Base-by-base conservation (phyloP, 345 rosid species). In the Euphorbia lathyris region DNA sequence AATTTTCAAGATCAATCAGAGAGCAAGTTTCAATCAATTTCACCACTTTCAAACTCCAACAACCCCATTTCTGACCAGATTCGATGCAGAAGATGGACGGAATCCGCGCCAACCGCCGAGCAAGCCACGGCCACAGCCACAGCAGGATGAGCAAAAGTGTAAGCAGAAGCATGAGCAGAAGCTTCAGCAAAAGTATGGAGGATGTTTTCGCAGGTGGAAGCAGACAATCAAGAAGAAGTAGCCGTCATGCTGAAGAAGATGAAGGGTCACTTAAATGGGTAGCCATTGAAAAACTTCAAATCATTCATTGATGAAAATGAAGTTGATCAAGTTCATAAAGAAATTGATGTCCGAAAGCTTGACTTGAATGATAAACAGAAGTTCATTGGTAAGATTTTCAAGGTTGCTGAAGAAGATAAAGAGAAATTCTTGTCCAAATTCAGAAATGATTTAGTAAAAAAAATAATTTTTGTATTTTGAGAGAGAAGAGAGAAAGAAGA, bases 191-290 rank as follows among this genome's bases (percentile, higher is more conserved):
- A 86, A 77, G 73, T 65, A 72, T 90, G 78, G 98, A 90, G 9
- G 96, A 88, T 10, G 80, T 86, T 7, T 86, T 88, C 73, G 73
- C 84, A 8, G 69, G 78, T 13, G 84, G 84, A 20, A 69, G 38
- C 7, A 34, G 76, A 36, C 69, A 81, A 1, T 85, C 93, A 1
- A 78, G 91, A 63, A 73, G 90, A 40, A 83, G 81, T 53, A 82
- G 82, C 55, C 76, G 81, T 55, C 77, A 76, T 1, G 77, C 74
- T 3, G 87, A 83, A 43, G 96, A 87, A 58, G 98, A 93, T 32
- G 96, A 93, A 76, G 98, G 91, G 71, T 94, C 97, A 22, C 86
- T 93, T 8, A 93, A 83, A 82, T 93, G 98, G 98, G 98, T 96
- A 6, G 97, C 98, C 27, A 89, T 93, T 45, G 98, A 93, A 84